phyloP scores from a whole-genome alignment of 768 basidiomycete species.

The Xerocomellus chrysenteron region DNA sequence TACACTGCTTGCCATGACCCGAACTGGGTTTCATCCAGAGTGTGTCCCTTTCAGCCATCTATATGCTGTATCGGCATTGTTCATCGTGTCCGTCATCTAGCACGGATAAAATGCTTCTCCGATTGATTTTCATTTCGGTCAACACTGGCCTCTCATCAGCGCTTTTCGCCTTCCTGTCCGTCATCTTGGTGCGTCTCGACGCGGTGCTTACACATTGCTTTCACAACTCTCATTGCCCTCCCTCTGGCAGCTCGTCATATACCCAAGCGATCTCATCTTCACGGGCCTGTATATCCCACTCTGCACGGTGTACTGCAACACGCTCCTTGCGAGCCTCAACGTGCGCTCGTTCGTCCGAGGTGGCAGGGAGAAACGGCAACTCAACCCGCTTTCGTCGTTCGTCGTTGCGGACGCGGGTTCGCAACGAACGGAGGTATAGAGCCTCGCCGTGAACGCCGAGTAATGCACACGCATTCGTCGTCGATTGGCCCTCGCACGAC shows the following conservation, averaged over 20 bases:
- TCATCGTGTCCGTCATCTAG: conserved; percentile 8
- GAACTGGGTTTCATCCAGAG: conserved; percentile 21
- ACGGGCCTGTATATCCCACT: conserved; percentile 30
- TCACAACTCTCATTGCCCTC: not conserved
- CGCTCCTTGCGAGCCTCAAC: conserved; percentile 35
- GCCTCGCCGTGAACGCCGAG: too few species aligned
- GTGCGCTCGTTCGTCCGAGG: conserved; percentile 18
- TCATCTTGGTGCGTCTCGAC: conserved; percentile 18
- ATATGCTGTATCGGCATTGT: not conserved
- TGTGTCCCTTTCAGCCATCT: not conserved
- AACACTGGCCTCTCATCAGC: conserved; percentile 26
- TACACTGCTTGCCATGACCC: conserved; percentile 21
- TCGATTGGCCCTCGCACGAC: not conserved
- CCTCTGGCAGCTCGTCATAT: conserved; percentile 18
- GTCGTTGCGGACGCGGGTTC: not conserved
- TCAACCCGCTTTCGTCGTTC: not conserved
- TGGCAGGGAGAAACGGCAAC: not conserved
- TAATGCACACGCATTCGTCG: not conserved
- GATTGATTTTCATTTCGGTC: conserved; percentile 26
- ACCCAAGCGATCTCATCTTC: conserved; percentile 24
- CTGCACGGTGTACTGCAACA: conserved; percentile 35
- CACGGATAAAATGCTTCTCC: conserved; percentile 24
- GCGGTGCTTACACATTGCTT: too few species aligned
- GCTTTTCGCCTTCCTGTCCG: conserved; percentile 22
- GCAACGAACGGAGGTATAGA: not conserved